A percentile compares a stretch with the other conserved stretches of the same genome.
phyloP scores from a whole-genome alignment of 345 rosid species.

The Eucalyptus caleyi region DNA sequence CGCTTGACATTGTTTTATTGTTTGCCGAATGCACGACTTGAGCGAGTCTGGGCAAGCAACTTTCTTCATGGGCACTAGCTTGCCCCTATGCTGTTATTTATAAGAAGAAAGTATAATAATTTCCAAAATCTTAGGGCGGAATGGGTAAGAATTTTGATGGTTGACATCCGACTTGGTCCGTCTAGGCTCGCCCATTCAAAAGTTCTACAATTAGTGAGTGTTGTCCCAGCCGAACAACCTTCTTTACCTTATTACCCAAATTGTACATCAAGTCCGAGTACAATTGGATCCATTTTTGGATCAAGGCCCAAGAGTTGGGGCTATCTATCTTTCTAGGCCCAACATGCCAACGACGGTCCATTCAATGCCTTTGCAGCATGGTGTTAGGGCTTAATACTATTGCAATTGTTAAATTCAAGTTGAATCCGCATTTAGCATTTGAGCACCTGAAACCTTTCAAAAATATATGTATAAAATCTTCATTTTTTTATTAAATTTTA shows the following conservation, averaged over 20 bases:
- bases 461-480: too few species aligned
- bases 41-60: neutral
- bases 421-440: too few species aligned
- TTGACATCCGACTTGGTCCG: accelerated
- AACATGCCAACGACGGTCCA: neutral
- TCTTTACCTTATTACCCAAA: neutral
- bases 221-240: neutral
- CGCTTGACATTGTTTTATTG: neutral
- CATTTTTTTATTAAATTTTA: too few species aligned
- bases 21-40: neutral
- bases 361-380: neutral
- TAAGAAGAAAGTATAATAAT: neutral
- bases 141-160: neutral
- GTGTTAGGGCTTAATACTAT: neutral
- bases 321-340: neutral
- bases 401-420: neutral
- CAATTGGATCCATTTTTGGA: accelerated
- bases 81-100: accelerated
- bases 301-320: neutral
- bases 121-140: neutral
- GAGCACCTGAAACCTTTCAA: neutral
- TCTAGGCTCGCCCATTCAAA: neutral
- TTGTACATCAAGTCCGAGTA: neutral
- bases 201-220: neutral
- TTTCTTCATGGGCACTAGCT: neutral